Evolutionary conservation across 768 basidiomycete genomes (phyloP).

Genomic region (Agaricus subrufescens): DNA sequence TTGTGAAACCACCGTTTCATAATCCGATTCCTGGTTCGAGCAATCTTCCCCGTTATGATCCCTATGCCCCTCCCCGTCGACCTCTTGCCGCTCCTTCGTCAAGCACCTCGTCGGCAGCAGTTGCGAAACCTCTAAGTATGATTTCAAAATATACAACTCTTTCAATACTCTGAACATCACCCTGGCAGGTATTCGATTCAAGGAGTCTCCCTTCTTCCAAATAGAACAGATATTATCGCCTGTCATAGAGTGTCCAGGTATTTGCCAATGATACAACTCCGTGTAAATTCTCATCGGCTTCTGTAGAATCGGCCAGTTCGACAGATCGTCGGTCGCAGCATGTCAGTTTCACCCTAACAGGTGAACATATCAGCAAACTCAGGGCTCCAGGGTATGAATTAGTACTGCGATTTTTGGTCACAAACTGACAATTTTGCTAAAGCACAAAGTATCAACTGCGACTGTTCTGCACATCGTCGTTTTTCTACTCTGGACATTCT

Average conservation of each 20-base stretch:
- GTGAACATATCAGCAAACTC: conserved; percentile 62
- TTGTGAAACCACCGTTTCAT: conserved; percentile 5
- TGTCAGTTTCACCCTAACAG: conserved; percentile 58
- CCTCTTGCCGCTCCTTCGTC: conserved; percentile 29
- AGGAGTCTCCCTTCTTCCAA: conserved; percentile 72
- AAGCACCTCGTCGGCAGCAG: conserved; percentile 27
- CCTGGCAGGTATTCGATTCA: conserved; percentile 64
- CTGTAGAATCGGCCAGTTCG: conserved; percentile 68
- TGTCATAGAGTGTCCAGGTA: conserved; percentile 78
- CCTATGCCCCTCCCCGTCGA: conserved; percentile 59
- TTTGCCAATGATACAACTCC: conserved; percentile 12
- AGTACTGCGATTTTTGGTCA: conserved; percentile 6
- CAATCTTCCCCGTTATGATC: conserved; percentile 51
- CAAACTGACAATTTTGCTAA: not conserved
- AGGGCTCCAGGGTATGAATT: conserved; percentile 45
- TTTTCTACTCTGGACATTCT: conserved; percentile 53
- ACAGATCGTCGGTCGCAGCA: conserved; percentile 69
- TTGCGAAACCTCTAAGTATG: conserved; percentile 26
- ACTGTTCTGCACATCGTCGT: conserved; percentile 84
- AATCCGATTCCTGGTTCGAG: conserved; percentile 23
- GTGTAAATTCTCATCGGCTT: conserved; percentile 3
- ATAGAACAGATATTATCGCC: conserved; percentile 61
- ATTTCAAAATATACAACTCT: not conserved
- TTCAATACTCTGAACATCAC: conserved; percentile 11
- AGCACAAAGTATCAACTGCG: conserved; percentile 78